Evolutionary conservation across 805 yeast species (phyloP), one percentile per base, ranked within the genome.

Genomic region (Metschnikowia santaceciliae): DNA sequence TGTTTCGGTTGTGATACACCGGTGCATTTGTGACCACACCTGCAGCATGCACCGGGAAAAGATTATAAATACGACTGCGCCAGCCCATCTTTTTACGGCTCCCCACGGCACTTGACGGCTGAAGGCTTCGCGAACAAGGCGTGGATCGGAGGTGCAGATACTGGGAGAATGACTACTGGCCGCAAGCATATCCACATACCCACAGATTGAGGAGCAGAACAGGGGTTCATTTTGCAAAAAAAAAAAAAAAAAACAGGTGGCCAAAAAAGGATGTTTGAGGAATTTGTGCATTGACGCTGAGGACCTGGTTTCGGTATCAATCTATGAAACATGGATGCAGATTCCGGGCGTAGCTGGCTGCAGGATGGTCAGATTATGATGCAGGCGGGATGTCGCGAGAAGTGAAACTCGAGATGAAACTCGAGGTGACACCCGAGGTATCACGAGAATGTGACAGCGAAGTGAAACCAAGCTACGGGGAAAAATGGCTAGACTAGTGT

Each of bases 1-100:
- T 22, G 47, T 35, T 44, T 34, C 40, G 35, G 40, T 11, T 15
- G 10, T 44, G 47, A 43, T 19, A 44, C 47, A 32, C 15, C 38
- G 46, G 22, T 20, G 46, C 46, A 10, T 42, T 42, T 42, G 46
- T 42, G 38, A 17, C 32, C 26, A 10, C 38, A 14, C 38, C 46
- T 20, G 17, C 46, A 15, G 37, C 38, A 19, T 42, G 42, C 42
- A 39, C 19, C 13, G 14, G 42, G 22, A n/a, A n/a, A 19, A 19
- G 37, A 20, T 33, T 14, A 42, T 42, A 42, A 33, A 42, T 42
- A 32, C n/a, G 42, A 17, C 26, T 4, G 46, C 38, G 26, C 22
- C n/a, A 7, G 6, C 32, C 38, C n/a, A 11, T 15, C 5, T 23
- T 15, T 40, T 23, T 26, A 11, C 20, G 15, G 43, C 43, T 11